phyloP scores from a whole-genome alignment of 2,329 filamentous ascomycete genomes.

The Tolypocladium sp. region DNA sequence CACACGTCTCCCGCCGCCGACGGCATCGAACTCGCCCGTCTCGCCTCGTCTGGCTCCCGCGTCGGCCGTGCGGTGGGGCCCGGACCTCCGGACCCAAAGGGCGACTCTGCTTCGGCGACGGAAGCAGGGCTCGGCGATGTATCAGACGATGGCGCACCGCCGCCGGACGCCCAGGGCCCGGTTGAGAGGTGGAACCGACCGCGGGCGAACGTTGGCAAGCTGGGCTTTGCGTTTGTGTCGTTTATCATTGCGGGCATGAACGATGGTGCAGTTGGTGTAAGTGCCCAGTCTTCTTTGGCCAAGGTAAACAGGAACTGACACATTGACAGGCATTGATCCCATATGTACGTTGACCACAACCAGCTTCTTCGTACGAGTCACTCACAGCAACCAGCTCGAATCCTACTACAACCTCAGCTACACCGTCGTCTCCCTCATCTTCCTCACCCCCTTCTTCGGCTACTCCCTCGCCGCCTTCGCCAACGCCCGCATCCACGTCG shows the following conservation, averaged over 20 bases:
- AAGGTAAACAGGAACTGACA: not conserved
- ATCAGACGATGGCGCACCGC: not conserved
- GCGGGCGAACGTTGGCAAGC: slow-evolving; percentile 17
- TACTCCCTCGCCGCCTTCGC: slow-evolving; percentile 52
- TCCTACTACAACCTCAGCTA: slow-evolving; percentile 51
- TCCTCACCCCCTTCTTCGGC: slow-evolving; percentile 54
- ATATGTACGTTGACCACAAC: slow-evolving; percentile 17
- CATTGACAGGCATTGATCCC: slow-evolving; percentile 21
- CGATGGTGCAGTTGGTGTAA: slow-evolving; percentile 50
- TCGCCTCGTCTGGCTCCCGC: not conserved
- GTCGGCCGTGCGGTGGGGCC: not conserved
- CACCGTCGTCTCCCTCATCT: slow-evolving; percentile 52
- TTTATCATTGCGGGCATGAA: slow-evolving; percentile 55
- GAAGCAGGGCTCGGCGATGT: not conserved
- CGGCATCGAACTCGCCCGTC: not conserved
- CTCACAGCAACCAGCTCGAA: slow-evolving; percentile 37
- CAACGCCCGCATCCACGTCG: slow-evolving; percentile 52
- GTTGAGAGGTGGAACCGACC: slow-evolving; percentile 27
- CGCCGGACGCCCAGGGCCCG: slow-evolving; percentile 10
- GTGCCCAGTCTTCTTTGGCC: slow-evolving; percentile 7
- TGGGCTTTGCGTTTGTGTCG: slow-evolving; percentile 41
- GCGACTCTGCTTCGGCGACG: not conserved
- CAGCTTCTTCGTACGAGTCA: not conserved
- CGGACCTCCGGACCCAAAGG: no score
- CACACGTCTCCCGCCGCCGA: not conserved